Evolutionary conservation across 2,329 filamentous ascomycete species (phyloP).

Genomic region (Trichothecium sympodiale): DNA sequence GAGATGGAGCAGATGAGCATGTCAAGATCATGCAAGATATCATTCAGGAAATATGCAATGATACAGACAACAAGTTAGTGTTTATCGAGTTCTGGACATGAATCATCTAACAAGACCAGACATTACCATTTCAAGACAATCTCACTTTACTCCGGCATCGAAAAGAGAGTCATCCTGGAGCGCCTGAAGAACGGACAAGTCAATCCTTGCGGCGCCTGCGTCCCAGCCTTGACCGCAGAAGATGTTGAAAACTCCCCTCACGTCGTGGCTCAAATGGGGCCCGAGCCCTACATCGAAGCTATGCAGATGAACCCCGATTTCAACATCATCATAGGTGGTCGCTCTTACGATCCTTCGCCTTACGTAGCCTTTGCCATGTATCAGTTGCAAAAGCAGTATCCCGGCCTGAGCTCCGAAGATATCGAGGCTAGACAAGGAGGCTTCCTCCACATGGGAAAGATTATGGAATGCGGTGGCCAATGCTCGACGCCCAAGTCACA

Average conservation of each 20-base stretch:
- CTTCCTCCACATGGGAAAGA: slow-evolving; percentile 38
- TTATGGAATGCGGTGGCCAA: slow-evolving; percentile 39
- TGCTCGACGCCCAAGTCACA: slow-evolving; percentile 35
- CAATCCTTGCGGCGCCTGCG: slow-evolving; percentile 23
- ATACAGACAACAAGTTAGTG: slow-evolving; percentile 10
- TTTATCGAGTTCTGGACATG: neutral
- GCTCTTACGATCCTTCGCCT: slow-evolving; percentile 24
- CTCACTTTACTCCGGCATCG: slow-evolving; percentile 24
- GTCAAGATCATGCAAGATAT: slow-evolving; percentile 26
- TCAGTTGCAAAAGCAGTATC: slow-evolving; percentile 6
- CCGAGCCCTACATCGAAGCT: slow-evolving; percentile 27
- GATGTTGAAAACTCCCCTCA: slow-evolving; percentile 22
- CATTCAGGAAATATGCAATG: slow-evolving; percentile 20
- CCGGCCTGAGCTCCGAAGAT: neutral
- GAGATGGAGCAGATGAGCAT: slow-evolving; percentile 31
- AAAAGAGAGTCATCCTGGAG: slow-evolving; percentile 17
- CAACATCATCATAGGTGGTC: slow-evolving; percentile 32
- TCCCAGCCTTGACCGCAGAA: slow-evolving; percentile 23
- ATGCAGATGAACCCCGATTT: slow-evolving; percentile 26
- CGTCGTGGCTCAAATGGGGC: slow-evolving; percentile 31
- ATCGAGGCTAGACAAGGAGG: slow-evolving; percentile 14
- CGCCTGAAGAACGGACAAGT: slow-evolving; percentile 18
- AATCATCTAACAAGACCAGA: neutral
- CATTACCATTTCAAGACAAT: slow-evolving; percentile 16
- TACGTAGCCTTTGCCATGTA: slow-evolving; percentile 18